Conservation (phyloP, 2,329 filamentous ascomycete genomes). For the Colletotrichum viniferum region DNA sequence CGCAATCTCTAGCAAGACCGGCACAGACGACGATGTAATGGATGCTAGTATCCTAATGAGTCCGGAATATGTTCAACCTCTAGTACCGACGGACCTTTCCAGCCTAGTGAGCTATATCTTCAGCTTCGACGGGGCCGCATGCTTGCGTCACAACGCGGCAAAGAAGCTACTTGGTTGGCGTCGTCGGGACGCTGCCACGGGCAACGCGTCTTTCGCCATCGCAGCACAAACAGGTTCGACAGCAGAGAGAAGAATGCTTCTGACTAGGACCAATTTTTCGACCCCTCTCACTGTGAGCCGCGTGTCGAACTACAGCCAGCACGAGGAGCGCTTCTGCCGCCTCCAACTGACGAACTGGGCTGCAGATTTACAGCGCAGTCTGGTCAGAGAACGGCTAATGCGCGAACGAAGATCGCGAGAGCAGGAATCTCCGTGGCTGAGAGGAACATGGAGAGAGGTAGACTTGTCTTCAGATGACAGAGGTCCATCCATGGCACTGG, state of each 20-base stretch:
- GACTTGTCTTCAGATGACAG: neutral
- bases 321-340: constrained; percentile 38
- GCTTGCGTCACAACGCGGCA: constrained; percentile 81
- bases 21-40: constrained; percentile 80
- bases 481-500: neutral
- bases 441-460: constrained; percentile 58
- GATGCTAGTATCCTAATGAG: constrained; percentile 94
- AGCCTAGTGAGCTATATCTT: constrained; percentile 77
- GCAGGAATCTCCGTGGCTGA: constrained; percentile 73
- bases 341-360: constrained; percentile 85
- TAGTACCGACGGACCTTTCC: constrained; percentile 75
- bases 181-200: constrained; percentile 21
- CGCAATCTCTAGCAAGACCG: constrained; percentile 76
- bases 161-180: constrained; percentile 82
- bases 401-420: constrained; percentile 67
- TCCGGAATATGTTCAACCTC: constrained; percentile 83
- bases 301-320: constrained; percentile 26
- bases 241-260: constrained; percentile 47
- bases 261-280: constrained; percentile 27
- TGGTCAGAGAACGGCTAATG: constrained; percentile 73
- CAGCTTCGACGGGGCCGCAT: constrained; percentile 76
- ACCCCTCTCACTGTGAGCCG: neutral
- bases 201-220: constrained; percentile 29
- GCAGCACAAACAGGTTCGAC: neutral
- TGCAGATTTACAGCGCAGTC: constrained; percentile 75